Evolutionary conservation across 805 yeast species (phyloP), one percentile per base, ranked within the genome.

Genomic region (Wickerhamomyces bisporus): DNA sequence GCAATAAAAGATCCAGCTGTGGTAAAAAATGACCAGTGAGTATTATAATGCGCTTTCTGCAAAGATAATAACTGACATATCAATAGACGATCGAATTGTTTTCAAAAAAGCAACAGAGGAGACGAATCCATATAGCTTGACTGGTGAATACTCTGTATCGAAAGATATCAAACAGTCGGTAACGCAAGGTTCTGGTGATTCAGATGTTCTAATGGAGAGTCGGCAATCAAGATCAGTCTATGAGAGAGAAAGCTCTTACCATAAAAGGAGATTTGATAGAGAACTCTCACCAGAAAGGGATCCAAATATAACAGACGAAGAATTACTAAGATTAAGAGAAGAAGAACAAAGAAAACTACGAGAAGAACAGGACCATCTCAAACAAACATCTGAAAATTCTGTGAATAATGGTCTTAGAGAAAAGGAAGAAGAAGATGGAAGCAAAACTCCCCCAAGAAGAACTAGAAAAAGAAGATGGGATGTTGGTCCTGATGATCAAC

Each of bases 211-310:
- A 40, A 42, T 36, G 19, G 48, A 61, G 15, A 50, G 52, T 6
- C 54, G 59, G n/a, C n/a, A 36, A 49, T 62, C 1, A 49, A 60
- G 19, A 55, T 47, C 27, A n/a, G n/a, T n/a, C n/a, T n/a, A n/a
- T n/a, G 60, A 62, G 4, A 60, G 67, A 15, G 78, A 71, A 47
- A 60, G 64, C 32, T 72, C 66, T 5, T 79, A 76, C 50, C 79
- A 74, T 34, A 64, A 57, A 41, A 64, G 67, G 42, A 48, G 68
- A 21, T 55, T 57, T 20, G 56, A 60, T 26, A 41, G 65, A 21
- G 53, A 44, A 20, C 40, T 62, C 6, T 53, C 58, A 0, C 57
- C 55, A 6, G 61, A 49, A 14, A 42, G 63, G 37, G 58, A 60
- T 34, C 52, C 58, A 16, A 39, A 34, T n/a, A 42, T 56, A 23